Conservation (phyloP, 2,329 filamentous ascomycete genomes). For the Colletotrichum sidae region DNA sequence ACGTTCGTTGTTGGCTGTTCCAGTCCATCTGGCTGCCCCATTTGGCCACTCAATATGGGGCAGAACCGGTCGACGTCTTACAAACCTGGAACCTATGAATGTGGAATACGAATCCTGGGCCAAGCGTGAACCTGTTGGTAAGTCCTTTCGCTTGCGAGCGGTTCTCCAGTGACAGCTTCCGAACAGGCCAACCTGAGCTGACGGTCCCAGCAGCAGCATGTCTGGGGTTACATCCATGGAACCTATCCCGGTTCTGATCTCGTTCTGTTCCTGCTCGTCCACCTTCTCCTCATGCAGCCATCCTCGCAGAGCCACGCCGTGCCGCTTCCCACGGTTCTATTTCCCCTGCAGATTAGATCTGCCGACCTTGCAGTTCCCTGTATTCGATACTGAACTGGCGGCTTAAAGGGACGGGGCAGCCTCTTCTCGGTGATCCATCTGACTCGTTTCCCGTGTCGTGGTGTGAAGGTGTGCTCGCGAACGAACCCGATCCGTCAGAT, state of each 20-base stretch:
- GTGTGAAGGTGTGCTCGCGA: neutral
- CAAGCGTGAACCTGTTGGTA: neutral
- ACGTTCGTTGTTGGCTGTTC: neutral
- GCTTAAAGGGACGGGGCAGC: conserved; percentile 21
- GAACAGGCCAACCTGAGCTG: conserved; percentile 1
- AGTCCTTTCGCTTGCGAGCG: neutral
- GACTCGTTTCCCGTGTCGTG: neutral
- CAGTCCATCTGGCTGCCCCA: conserved; percentile 10
- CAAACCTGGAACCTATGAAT: too few species aligned
- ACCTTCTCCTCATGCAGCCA: too few species aligned
- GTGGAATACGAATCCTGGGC: conserved; percentile 2
- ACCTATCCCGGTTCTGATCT: conserved; percentile 26
- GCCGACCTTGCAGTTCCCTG: conserved; percentile 5
- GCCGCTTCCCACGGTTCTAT: conserved; percentile 13
- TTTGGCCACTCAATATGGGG: neutral
- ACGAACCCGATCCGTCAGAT: neutral
- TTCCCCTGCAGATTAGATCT: conserved; percentile 23
- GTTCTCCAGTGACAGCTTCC: conserved; percentile 11
- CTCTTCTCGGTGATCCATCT: neutral
- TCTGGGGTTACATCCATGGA: conserved; percentile 32
- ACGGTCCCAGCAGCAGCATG: conserved; percentile 4
- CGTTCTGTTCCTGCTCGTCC: neutral
- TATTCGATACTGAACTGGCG: neutral
- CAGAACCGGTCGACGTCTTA: neutral
- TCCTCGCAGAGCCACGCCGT: neutral